Base-by-base conservation (phyloP, 352 stramenopile genomes). In the Pythium folliculosum region DNA sequence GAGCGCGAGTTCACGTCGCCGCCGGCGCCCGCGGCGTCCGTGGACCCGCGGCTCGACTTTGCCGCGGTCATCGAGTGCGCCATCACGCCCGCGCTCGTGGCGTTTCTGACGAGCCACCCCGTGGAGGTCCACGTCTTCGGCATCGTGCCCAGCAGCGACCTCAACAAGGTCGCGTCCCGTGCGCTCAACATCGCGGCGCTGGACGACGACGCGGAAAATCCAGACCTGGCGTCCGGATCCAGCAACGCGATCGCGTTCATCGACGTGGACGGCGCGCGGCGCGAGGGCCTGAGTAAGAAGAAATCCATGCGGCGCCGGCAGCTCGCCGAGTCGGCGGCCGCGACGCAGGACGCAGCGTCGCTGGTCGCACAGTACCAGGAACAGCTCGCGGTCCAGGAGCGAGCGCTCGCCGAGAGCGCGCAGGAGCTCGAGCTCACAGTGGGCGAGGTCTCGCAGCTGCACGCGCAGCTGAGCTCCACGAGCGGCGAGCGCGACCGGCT, bases 101-200 rank as follows among this genome's bases (percentile, higher is more conserved):
- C 59, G 3, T 80, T 72, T 53, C 60, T 92, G 23, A 50, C 71
- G 45, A 77, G 49, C 17, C 75, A 69, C 22, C 83, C 85, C n/a
- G 51, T 94, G 16, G 80, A 89, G 55, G 65, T 94, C 21, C 61
- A 66, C 8, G 72, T 91, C 7, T 91, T 77, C 47, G 82, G 85
- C 3, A 93, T 91, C 56, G 85, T 91, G 5, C 85, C 85, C 5
- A 93, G 82, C 54, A 93, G 75, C 54, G 90, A 90, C 47, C 49
- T 91, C 17, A 91, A 88, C 70, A 88, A 87, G 59, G 72, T 91
- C n/a, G 78, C 79, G 6, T 88, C 82, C 13, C 79, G 69, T 19
- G 77, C 70, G 10, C 64, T 90, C 0, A 71, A 84, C 37, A 44
- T 40, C 10, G 44, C 66, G 10, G 50, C 54, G 25, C 50, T 49